Base-by-base conservation (phyloP, 164 flowering plant species). In the Piper betle region DNA sequence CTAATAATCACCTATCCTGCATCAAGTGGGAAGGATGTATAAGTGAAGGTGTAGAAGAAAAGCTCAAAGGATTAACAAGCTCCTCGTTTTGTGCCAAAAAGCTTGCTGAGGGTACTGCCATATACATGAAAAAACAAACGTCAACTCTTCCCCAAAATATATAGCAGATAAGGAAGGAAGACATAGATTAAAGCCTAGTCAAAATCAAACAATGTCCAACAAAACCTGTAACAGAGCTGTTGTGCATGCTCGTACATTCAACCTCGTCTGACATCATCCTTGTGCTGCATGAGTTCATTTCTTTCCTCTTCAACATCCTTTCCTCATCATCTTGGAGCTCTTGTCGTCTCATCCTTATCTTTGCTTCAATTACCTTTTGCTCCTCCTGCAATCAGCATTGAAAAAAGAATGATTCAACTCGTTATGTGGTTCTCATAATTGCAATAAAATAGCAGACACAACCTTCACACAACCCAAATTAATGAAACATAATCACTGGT, bases 331-430 rank as follows among this genome's bases (percentile, higher is more conserved):
- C 96, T 62, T 71, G 86, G 61, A 86, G 73, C 71, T 93, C 97
- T 61, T 85, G 87, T 66, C 81, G 89, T 54, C 83, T 77, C 80
- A 90, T 93, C 71, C 96, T 79, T 67, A 93, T 90, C 80, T 88
- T 82, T 13, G 99, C 99, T 79, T 94, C 99, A 68, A 94, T 94
- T 66, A 94, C 96, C 62, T 84, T 79, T 63, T 91, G 97, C 67
- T 94, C 99, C 78, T 94, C 99, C 99, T 94, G 64, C 46, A 57
- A n/a, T n/a, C n/a, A n/a, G n/a, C n/a, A n/a, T n/a, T n/a, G n/a
- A n/a, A n/a, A n/a, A n/a, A n/a, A 43, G 8, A 43, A 43, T 43
- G 10, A 43, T 43, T 43, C 8, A 8, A 8, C 12, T 7, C 50
- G 8, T 43, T 43, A 2, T 15, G 8, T 3, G 1, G 8, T 43